Evolutionary conservation across 352 stramenopile genomes (phyloP).

Genomic region (Globisporangium splendens): DNA sequence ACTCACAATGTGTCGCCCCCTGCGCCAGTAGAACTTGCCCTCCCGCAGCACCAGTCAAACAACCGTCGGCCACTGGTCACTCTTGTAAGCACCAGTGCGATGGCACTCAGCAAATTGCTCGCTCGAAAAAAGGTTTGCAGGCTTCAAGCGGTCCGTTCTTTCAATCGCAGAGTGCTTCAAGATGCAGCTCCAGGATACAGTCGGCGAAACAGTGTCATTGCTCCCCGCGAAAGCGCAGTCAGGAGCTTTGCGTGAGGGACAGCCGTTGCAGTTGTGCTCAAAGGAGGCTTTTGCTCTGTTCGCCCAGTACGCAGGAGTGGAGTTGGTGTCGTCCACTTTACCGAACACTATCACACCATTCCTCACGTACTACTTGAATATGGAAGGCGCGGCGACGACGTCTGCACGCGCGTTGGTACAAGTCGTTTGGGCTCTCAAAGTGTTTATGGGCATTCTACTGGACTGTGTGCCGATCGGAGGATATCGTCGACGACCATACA

Average conservation of each 20-base stretch:
- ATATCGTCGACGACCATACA: conserved; percentile 51
- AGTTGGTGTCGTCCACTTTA: conserved; percentile 34
- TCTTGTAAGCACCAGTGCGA: no score
- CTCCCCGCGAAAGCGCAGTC: neutral
- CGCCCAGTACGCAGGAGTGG: conserved; percentile 41
- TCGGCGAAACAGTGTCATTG: no score
- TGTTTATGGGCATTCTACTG: conserved; percentile 46
- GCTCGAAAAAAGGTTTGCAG: no score
- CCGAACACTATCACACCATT: conserved; percentile 42
- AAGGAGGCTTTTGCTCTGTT: conserved; percentile 35
- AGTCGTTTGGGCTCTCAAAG: conserved; percentile 53
- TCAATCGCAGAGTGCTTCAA: no score
- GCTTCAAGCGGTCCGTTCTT: no score
- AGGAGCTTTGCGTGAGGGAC: conserved; percentile 35
- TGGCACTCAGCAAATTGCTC: no score
- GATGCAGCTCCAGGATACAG: no score
- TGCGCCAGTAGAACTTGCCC: no score
- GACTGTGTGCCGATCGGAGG: conserved; percentile 49
- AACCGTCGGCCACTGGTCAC: no score
- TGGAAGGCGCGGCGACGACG: conserved; percentile 34
- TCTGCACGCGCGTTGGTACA: conserved; percentile 35
- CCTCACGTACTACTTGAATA: conserved; percentile 45
- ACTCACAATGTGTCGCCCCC: no score
- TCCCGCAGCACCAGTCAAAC: no score
- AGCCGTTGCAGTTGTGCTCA: conserved; percentile 25